phyloP scores from a whole-genome alignment of 371 early-diverging fungal genomes.

The Capillidium heterosporum region DNA sequence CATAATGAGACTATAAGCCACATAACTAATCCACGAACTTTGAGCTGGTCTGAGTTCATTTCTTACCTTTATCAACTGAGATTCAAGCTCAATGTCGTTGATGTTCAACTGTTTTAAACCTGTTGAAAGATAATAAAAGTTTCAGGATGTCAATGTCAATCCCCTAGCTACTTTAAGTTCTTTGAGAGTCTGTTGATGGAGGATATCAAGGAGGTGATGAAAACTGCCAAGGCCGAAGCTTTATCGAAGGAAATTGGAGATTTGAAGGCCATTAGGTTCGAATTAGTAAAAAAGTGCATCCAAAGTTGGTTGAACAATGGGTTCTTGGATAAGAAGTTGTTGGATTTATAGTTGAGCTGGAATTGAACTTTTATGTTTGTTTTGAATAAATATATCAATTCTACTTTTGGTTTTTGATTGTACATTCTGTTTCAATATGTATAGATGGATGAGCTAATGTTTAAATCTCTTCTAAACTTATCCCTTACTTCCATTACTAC shows the following conservation, averaged over 20 bases:
- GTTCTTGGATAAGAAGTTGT: background rate
- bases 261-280: no score
- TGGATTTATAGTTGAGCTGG: no score
- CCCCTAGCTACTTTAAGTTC: constrained; percentile 2
- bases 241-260: no score
- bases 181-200: background rate
- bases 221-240: no score
- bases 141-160: constrained; percentile 1
- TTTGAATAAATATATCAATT: no score
- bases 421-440: no score
- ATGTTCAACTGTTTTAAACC: background rate
- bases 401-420: no score
- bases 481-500: no score
- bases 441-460: no score
- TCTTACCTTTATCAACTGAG: background rate
- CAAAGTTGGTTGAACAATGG: background rate
- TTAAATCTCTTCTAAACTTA: no score
- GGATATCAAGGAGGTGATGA: no score
- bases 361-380: no score
- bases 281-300: background rate
- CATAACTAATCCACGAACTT: background rate
- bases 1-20: background rate
- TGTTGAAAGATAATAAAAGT: background rate
- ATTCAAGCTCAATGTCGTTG: background rate
- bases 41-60: background rate